A percentile compares a stretch with the other conserved stretches of the same genome.
Conservation (phyloP, 345 rosid genomes). For the Nephelium lappaceum region DNA sequence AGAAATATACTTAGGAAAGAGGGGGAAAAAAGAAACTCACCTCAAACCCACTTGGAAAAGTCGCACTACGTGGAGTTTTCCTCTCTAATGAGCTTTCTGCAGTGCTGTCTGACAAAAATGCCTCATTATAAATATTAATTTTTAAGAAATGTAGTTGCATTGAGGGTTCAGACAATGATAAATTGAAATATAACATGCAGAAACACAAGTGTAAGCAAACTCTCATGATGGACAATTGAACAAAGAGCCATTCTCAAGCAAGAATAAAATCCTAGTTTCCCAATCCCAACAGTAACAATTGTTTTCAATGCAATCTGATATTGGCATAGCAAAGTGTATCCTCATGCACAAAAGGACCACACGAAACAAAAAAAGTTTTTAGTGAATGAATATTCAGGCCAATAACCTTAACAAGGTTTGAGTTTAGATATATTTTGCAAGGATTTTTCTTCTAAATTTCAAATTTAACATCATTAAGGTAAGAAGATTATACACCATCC, state of each 20-base stretch:
- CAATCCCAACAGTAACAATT: neutral
- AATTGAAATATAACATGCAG: neutral
- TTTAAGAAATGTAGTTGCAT: slow-evolving; percentile 1
- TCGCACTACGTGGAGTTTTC: slow-evolving; percentile 35
- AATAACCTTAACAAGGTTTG: neutral
- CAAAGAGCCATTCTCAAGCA: neutral
- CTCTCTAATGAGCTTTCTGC: slow-evolving; percentile 41
- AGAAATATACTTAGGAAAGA: neutral
- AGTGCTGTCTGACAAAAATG: slow-evolving; percentile 40
- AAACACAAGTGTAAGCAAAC: neutral
- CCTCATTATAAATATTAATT: slow-evolving; percentile 17
- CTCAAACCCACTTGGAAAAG: slow-evolving; percentile 84
- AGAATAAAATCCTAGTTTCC: neutral
- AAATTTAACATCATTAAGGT: neutral
- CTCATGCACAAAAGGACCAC: neutral
- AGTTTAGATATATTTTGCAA: neutral
- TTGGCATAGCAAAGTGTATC: neutral
- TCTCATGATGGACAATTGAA: neutral
- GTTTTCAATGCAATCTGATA: neutral
- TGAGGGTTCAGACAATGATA: neutral
- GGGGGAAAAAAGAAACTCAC: slow-evolving; percentile 43
- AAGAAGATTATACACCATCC: neutral
- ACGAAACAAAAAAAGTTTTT: neutral
- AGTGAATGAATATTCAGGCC: neutral
- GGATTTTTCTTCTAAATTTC: neutral